A percentile compares a stretch with the other conserved stretches of the same genome.
phyloP scores from a whole-genome alignment of 352 stramenopile genomes.

The Globisporangium sylvaticum region DNA sequence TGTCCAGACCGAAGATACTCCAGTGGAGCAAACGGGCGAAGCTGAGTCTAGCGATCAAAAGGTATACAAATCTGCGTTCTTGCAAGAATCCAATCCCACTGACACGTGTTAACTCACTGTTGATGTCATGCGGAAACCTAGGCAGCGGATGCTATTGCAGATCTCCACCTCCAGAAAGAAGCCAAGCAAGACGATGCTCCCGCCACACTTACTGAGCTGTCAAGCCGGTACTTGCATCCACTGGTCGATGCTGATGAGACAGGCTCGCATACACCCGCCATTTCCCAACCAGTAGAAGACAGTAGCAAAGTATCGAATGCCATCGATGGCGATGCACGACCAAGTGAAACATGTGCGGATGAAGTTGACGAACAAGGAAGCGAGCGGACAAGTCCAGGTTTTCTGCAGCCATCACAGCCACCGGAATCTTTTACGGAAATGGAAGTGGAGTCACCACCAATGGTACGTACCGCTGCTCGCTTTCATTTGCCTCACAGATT shows the following conservation, averaged over 20 bases:
- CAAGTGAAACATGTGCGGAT: background rate
- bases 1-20: background rate
- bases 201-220: background rate
- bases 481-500: background rate
- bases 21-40: background rate
- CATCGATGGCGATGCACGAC: background rate
- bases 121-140: background rate
- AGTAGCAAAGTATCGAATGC: background rate
- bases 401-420: background rate
- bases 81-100: background rate
- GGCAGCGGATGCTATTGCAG: background rate
- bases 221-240: slow-evolving; percentile 10
- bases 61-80: background rate
- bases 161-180: background rate
- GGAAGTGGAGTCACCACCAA: background rate
- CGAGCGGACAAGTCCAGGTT: background rate
- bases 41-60: background rate
- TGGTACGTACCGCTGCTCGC: background rate
- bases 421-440: background rate
- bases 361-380: background rate
- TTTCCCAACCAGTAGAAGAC: background rate
- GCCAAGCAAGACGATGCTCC: background rate
- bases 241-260: background rate
- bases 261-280: background rate
- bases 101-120: background rate